Percentiles rank a stretch among this genome's conserved stretches.
Evolutionary conservation across 257 asterid species (phyloP).

Genomic region (Primulina eburnea): DNA sequence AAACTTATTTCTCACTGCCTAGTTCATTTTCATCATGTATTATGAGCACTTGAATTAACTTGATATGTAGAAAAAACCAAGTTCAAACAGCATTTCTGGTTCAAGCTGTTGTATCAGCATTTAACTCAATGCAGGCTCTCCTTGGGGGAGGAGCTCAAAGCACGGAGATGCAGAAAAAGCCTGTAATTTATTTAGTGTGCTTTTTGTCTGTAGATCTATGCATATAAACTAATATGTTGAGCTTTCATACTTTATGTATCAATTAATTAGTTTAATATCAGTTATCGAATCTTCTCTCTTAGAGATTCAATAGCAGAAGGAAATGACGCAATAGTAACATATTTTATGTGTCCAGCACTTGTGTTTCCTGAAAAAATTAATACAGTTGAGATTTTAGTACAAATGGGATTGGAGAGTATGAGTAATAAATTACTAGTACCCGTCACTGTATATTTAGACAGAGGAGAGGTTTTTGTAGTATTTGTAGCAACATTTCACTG

Average conservation of each 20-base stretch:
- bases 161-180: conserved; percentile 13
- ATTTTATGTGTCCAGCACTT: conserved; percentile 1
- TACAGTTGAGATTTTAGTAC: conserved; percentile 8
- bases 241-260: neutral
- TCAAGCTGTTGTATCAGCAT: neutral
- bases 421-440: conserved; percentile 23
- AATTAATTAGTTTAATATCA: neutral
- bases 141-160: conserved; percentile 20
- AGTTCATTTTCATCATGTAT: conserved; percentile 8
- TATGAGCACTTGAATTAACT: conserved; percentile 3
- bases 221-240: conserved; percentile 10
- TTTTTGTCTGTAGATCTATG: conserved; percentile 20
- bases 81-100: neutral
- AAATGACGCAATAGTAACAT: neutral
- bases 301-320: neutral
- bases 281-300: neutral
- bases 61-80: neutral
- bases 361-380: conserved; percentile 18
- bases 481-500: conserved; percentile 3
- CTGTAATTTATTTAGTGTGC: conserved; percentile 13
- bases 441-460: conserved; percentile 18
- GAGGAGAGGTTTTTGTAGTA: conserved; percentile 19
- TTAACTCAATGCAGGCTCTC: neutral
- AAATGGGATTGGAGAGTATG: conserved; percentile 22
- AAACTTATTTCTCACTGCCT: neutral